phyloP scores from a whole-genome alignment of 768 basidiomycete genomes.

The Mycena rebaudengoi region DNA sequence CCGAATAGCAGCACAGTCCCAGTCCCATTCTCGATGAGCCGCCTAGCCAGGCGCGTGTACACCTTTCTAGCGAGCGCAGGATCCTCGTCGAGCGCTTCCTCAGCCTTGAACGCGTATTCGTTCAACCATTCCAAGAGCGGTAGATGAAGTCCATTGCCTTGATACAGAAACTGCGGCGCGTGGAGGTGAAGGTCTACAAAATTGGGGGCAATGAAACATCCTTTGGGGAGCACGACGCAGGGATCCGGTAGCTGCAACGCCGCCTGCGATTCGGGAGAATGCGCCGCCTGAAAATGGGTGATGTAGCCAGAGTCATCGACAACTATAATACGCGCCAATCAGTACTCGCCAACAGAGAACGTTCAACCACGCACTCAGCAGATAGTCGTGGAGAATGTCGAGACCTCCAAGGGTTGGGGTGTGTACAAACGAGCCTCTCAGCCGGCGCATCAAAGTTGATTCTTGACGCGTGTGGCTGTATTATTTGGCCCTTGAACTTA shows the following conservation, averaged over 20 bases:
- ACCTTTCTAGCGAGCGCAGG: slow-evolving; percentile 67
- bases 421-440: slow-evolving; percentile 67
- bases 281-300: slow-evolving; percentile 52
- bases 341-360: background rate
- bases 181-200: slow-evolving; percentile 89
- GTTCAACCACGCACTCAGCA: slow-evolving; percentile 53
- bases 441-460: background rate
- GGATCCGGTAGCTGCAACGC: slow-evolving; percentile 34
- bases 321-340: slow-evolving; percentile 26
- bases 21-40: slow-evolving; percentile 80
- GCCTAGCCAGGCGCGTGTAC: slow-evolving; percentile 69
- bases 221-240: slow-evolving; percentile 49
- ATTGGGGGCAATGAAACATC: slow-evolving; percentile 78
- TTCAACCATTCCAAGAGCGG: slow-evolving; percentile 88
- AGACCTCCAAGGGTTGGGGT: slow-evolving; percentile 61
- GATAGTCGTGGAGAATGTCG: slow-evolving; percentile 62
- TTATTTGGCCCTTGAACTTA: too few relatives aligned
- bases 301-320: slow-evolving; percentile 59
- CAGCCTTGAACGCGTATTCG: slow-evolving; percentile 83
- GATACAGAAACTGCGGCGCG: slow-evolving; percentile 89
- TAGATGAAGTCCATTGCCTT: slow-evolving; percentile 86
- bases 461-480: too few relatives aligned
- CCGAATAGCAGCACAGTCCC: slow-evolving; percentile 84
- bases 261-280: slow-evolving; percentile 43
- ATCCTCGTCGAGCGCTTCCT: slow-evolving; percentile 75